Evolutionary conservation across 352 stramenopile species (phyloP), one percentile per base, ranked within the genome.

Genomic region (Blastocystis sp.): DNA sequence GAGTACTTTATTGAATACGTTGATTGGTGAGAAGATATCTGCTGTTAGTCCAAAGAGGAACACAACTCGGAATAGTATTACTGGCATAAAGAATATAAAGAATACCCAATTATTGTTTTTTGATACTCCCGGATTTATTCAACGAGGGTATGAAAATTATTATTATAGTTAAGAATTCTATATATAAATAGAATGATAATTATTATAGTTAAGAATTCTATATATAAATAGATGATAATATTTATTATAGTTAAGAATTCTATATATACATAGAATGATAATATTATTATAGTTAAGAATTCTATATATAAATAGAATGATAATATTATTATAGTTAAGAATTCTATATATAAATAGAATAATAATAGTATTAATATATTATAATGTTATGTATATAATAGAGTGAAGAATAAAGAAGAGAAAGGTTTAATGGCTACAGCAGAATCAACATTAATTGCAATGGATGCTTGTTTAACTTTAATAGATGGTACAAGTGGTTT

Each of bases 11-110:
- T 57, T 72, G 28, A 72, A 72, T 43, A 30, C 45, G 28, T 44
- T 72, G 27, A 48, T 72, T 0, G 67, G 67, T 27, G 64, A 72
- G 13, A 70, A 70, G 37, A 58, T 72, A 0, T 70, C 64, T n/a
- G 67, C 67, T 0, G 65, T 72, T 41, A 68, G 55, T 10, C 47
- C 44, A 10, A 72, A 72, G 23, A 49, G 62, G 10, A 65, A 72
- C 24, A 72, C 67, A 1, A 72, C 67, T 6, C 65, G 67, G 24
- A 40, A 59, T n/a, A 66, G 45, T 36, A 68, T 66, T 27, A 37
- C 70, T n/a, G 67, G 67, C 1, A 31, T 58, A 36, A 58, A 65
- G 18, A 65, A 47, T 13, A 40, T 69, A 3, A 65, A 33, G 18
- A 37, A 36, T 13, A 42, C 49, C 7, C 48, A 72, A 30, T 19